Percentiles rank a stretch among this genome's conserved stretches.
phyloP scores from a whole-genome alignment of 2,329 filamentous ascomycete genomes.

The Fusarium pseudoanthophilum region DNA sequence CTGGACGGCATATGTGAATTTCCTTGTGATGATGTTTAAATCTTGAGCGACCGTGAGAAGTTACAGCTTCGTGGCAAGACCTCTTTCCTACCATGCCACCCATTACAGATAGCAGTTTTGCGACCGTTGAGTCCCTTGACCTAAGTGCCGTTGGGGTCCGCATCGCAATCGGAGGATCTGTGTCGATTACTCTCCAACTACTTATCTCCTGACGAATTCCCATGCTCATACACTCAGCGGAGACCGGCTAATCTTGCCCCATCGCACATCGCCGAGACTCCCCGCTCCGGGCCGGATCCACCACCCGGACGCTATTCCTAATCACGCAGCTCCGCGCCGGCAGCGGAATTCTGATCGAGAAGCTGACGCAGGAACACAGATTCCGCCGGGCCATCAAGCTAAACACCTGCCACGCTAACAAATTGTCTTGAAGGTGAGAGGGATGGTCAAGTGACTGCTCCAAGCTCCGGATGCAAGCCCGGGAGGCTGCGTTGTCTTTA shows the following conservation, averaged over 20 bases:
- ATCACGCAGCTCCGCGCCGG: conserved; percentile 27
- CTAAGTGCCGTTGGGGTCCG: accelerated
- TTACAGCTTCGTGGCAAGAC: not conserved
- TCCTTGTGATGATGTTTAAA: accelerated
- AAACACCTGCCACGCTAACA: not conserved
- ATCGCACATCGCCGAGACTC: not conserved
- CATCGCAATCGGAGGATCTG: accelerated
- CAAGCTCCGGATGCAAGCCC: not conserved
- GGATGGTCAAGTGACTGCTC: not conserved
- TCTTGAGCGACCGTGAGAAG: too few species aligned
- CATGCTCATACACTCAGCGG: not conserved
- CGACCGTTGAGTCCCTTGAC: accelerated
- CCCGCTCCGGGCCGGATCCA: conserved; percentile 12
- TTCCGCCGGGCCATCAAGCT: not conserved
- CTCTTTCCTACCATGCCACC: not conserved
- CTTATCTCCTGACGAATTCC: accelerated
- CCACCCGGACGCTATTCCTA: conserved; percentile 24
- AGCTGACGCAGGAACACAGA: conserved; percentile 15
- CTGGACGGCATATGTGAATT: too few species aligned
- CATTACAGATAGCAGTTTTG: too few species aligned
- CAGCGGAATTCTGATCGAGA: not conserved
- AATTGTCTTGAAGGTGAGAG: not conserved
- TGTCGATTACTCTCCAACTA: accelerated
- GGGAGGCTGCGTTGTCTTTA: not conserved
- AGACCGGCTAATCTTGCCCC: not conserved